Base-by-base conservation (phyloP, 164 flowering plant genomes). In the Macadamia tetraphylla region DNA sequence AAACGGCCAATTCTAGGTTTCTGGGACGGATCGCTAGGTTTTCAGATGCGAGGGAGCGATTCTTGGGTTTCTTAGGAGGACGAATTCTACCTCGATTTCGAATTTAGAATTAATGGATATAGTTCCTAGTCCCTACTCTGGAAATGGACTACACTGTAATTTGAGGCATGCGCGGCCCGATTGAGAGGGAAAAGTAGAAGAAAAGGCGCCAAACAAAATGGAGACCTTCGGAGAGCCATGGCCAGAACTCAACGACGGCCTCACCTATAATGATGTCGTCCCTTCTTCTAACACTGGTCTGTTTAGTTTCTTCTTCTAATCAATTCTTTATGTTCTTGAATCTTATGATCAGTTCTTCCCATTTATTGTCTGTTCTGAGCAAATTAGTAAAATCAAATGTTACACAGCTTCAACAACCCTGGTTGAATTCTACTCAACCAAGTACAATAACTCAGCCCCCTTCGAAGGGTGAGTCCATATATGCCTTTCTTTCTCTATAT, bases 401-500 rank as follows among this genome's bases (percentile, higher is more conserved):
- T 68, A 51, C 29, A 51, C 78, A 89, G 98, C 71, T 48, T 42
- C 64, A 67, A 77, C 87, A 68, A 78, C 87, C 35, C 75, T 90
- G 72, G 75, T 90, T 8, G 80, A 86, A 5, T 94, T 83, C 77
- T 94, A 94, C 86, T 85, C 90, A 2, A 77, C 73, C 61, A 92
- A 85, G 73, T 74, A 94, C 87, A 81, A 71, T 32, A 84, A 65
- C 56, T 92, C 99, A 13, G 98, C 97, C 77, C 97, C 98, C 0
- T 62, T 78, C n/a, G 82, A 82, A 75, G 98, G 99, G 98, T 92
- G 80, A 63, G 70, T 67, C 2, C 40, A 32, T 12, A 29, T 49
- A 15, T 9, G 29, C 11, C 15, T 9, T 12, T 62, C 61, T n/a
- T 17, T 12, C 30, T 17, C 23, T 23, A 23, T 23, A 23, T 63